These are phyloP conservation scores for Starmerella bombicola DNA, from an alignment of 805 yeast genomes.

Conservation along the genomic window DNA sequence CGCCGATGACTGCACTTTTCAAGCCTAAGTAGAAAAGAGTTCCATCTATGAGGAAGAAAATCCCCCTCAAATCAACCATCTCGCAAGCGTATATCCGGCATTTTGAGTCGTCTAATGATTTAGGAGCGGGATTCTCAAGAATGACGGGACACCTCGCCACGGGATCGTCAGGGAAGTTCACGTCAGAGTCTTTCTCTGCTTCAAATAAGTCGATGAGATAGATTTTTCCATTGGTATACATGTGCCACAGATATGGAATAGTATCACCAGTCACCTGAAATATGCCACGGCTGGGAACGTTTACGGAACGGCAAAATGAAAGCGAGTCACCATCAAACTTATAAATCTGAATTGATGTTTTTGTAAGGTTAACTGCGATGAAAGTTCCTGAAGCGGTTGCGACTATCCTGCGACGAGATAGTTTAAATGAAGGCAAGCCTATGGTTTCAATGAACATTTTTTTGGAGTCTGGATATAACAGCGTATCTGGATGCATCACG, in stretches of 20 bases:
- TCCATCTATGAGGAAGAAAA: background rate
- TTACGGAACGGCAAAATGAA: background rate
- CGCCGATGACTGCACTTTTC: background rate
- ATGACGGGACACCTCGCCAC: background rate
- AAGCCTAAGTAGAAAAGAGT: background rate
- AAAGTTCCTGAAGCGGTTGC: background rate
- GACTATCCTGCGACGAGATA: background rate
- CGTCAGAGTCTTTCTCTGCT: background rate
- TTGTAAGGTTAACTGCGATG: background rate
- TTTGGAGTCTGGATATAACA: background rate
- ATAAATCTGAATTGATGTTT: background rate
- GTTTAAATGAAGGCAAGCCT: background rate
- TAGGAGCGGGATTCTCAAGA: background rate
- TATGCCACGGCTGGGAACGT: background rate
- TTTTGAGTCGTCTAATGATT: no score
- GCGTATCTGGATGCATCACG: background rate
- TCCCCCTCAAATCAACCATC: background rate
- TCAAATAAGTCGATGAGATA: background rate
- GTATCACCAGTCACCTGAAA: slow-evolving; percentile 2
- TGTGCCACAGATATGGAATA: slow-evolving; percentile 2
- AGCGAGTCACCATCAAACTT: background rate
- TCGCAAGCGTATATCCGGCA: background rate
- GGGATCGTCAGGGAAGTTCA: background rate
- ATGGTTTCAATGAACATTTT: background rate
- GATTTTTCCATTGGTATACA: background rate